phyloP scores from a whole-genome alignment of 768 basidiomycete species.

The Xerocomus spinulosus region DNA sequence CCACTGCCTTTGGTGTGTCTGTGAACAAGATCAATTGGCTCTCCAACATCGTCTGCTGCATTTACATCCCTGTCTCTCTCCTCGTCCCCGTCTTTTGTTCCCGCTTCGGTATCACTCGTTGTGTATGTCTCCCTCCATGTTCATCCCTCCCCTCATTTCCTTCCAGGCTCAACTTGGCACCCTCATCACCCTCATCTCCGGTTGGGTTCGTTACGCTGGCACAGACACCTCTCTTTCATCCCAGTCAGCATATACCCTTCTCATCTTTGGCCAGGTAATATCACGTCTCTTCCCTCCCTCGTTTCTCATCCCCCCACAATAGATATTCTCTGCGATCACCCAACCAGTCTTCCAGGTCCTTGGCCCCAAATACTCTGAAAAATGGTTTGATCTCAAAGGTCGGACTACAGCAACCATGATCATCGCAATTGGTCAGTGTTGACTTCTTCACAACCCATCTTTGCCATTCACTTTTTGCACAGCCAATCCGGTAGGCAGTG shows the following conservation, averaged over 20 bases:
- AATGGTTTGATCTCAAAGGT: constrained; percentile 74
- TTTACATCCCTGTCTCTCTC: constrained; percentile 61
- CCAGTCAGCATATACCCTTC: constrained; percentile 53
- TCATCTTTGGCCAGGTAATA: constrained; percentile 67
- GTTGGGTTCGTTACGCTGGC: constrained; percentile 77
- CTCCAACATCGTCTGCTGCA: constrained; percentile 58
- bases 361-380: constrained; percentile 77
- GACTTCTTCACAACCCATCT: neutral
- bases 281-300: neutral
- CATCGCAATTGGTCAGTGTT: constrained; percentile 40
- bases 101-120: constrained; percentile 56
- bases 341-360: constrained; percentile 75
- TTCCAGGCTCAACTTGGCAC: constrained; percentile 62
- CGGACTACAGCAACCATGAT: constrained; percentile 76
- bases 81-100: constrained; percentile 54
- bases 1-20: constrained; percentile 60
- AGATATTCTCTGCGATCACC: constrained; percentile 61
- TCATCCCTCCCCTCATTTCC: neutral
- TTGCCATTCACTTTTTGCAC: neutral
- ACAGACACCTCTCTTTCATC: constrained; percentile 52
- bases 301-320: neutral
- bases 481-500: constrained; percentile 75
- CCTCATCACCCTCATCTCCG: constrained; percentile 50
- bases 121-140: constrained; percentile 42
- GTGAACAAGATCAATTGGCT: constrained; percentile 78